Conservation (phyloP, 225 moss, liverwort and hornwort species). For the Bryum argenteum region DNA sequence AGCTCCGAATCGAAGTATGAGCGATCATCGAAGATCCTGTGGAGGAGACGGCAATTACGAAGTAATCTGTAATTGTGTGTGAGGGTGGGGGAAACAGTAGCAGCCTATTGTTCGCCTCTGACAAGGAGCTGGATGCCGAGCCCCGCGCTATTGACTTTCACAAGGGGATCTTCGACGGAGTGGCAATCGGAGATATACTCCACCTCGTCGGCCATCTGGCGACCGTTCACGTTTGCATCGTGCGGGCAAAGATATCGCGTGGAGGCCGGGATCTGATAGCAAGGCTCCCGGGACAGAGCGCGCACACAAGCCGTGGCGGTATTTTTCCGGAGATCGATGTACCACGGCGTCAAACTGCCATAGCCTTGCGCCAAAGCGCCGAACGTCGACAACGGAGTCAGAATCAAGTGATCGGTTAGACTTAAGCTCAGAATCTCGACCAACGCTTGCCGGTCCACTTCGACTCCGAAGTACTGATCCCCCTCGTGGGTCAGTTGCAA, state of each 20-base stretch:
- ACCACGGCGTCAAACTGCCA: constrained; percentile 70
- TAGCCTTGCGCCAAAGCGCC: constrained; percentile 70
- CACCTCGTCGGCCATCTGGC: constrained; percentile 30
- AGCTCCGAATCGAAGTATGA: no score
- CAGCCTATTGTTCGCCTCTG: no score
- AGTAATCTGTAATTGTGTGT: no score
- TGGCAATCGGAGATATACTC: constrained; percentile 51
- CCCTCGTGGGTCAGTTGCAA: constrained; percentile 61
- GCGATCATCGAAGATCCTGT: no score
- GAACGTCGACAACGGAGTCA: constrained; percentile 72
- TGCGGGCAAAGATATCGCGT: constrained; percentile 55
- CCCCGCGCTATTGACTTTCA: constrained; percentile 47
- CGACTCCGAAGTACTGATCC: constrained; percentile 42
- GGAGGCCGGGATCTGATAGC: constrained; percentile 56
- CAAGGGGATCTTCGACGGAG: constrained; percentile 39
- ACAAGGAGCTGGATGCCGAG: constrained; percentile 51
- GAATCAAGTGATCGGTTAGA: constrained; percentile 47
- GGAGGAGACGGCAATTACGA: no score
- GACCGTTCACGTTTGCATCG: constrained; percentile 43
- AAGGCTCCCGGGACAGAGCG: constrained; percentile 48
- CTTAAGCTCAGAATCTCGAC: constrained; percentile 62
- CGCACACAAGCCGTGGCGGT: constrained; percentile 43
- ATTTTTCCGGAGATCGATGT: constrained; percentile 47
- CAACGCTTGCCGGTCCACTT: constrained; percentile 63
- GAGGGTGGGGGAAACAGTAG: no score